These are phyloP conservation scores for Hypoxylon trugodes DNA, from an alignment of 495 filamentous ascomycete species.

Conservation along the genomic window DNA sequence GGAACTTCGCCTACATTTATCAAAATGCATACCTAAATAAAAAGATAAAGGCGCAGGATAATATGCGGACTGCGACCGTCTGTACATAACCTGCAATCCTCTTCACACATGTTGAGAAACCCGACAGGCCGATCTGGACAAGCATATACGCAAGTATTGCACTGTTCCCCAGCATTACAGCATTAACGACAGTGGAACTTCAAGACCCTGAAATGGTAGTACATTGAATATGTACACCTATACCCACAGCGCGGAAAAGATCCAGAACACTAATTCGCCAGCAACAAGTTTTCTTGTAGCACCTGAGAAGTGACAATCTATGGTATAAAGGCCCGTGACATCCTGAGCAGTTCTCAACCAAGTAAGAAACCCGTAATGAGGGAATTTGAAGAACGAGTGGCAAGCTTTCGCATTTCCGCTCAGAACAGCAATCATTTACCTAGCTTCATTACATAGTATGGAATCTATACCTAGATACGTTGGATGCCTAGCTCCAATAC, in stretches of 20 bases:
- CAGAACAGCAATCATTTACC: background rate
- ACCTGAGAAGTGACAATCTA: constrained; percentile 36
- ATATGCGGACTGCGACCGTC: constrained; percentile 13
- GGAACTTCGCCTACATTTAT: background rate
- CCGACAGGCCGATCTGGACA: background rate
- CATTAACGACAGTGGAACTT: too few species aligned
- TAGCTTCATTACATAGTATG: too few species aligned
- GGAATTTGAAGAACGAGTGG: constrained; percentile 30
- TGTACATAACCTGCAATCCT: background rate
- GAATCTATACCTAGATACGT: too few species aligned
- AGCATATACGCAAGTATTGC: background rate
- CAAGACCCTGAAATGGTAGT: background rate
- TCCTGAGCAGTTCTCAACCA: constrained; percentile 28
- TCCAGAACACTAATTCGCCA: constrained; percentile 32
- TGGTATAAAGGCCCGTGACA: constrained; percentile 38
- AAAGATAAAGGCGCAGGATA: constrained; percentile 7
- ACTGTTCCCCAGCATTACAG: background rate
- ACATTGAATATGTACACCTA: background rate
- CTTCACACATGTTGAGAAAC: background rate
- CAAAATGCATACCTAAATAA: background rate
- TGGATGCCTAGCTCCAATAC: constrained; percentile 7
- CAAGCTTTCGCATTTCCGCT: constrained; percentile 21
- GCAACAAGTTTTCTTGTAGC: constrained; percentile 25
- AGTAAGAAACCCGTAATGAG: constrained; percentile 34
- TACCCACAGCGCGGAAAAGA: constrained; percentile 26